Conservation (phyloP, 2,329 filamentous ascomycete species). For the Ophiostoma tasmaniense region DNA sequence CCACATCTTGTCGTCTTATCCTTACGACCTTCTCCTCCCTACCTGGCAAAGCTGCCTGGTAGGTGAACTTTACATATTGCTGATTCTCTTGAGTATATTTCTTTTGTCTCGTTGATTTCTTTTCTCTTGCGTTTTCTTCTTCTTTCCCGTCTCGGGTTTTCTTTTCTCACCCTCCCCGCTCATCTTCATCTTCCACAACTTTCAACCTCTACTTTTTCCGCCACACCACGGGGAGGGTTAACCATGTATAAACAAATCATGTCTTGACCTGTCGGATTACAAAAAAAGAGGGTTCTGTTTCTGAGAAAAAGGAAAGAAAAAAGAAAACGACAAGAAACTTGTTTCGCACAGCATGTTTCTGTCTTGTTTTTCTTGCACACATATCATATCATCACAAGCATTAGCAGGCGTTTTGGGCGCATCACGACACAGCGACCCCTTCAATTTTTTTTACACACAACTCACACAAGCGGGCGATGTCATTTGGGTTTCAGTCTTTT, state of each 20-base stretch:
- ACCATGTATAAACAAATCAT: constrained; percentile 16
- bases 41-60: constrained; percentile 11
- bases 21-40: constrained; percentile 12
- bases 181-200: neutral
- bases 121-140: constrained; percentile 14
- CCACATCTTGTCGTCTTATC: neutral
- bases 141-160: neutral
- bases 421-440: neutral
- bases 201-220: neutral
- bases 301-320: constrained; percentile 14
- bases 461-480: constrained; percentile 7
- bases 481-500: neutral
- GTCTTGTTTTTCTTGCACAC: constrained; percentile 21
- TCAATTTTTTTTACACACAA: neutral
- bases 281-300: constrained; percentile 21
- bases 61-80: constrained; percentile 19
- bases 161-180: neutral
- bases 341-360: constrained; percentile 19
- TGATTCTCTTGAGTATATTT: constrained; percentile 12
- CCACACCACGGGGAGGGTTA: neutral
- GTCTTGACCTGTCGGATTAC: constrained; percentile 21
- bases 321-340: constrained; percentile 21
- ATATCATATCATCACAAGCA: constrained; percentile 14
- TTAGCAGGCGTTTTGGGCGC: constrained; percentile 22
- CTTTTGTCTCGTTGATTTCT: constrained; percentile 10